Base-by-base conservation (phyloP, 257 asterid genomes). In the Leonotis leonurus region DNA sequence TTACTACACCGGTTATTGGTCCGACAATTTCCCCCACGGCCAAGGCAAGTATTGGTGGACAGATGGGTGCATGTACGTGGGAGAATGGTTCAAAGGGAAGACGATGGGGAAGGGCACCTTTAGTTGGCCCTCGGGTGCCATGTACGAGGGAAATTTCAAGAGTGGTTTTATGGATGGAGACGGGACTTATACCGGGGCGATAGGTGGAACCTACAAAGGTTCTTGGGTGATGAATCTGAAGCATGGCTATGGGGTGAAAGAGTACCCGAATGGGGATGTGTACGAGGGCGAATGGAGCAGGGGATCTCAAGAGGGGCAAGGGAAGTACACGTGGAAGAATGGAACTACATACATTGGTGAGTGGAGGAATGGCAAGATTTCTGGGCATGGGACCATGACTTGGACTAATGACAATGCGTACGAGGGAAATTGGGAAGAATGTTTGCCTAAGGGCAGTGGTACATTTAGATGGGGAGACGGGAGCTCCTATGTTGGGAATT, bases 141-240 rank as follows among this genome's bases (percentile, higher is more conserved):
- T 65, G 61, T 90, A 90, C 24, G 92, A 85, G 14, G 98, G 98
- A 0, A 78, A 77, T 73, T 90, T 90, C 81, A 90, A 86, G 78
- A 85, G 84, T 17, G 98, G 98, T n/a, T 90, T 79, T 78, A 85
- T 90, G 96, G 96, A 90, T 64, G 98, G 98, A 1, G 96, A 88
- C 12, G 98, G 98, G 1, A 77, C 82, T 1, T 84, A 85, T 27
- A 78, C 90, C 1, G 86, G 83, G 6, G 78, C 95, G 1, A 71
- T 69, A 6, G 98, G 96, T 5, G 84, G 81, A 1, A 67, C 76
- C 0, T 90, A 83, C 41, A 76, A 20, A 8, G 98, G 98, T 10
- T 76, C 80, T 5, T 90, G 98, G 98, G 86, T 85, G 54, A 88
- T 88, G 98, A 86, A 90, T 60, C 53, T 88, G 16, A 90, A 73